These are phyloP conservation scores for Wallacemonas sp. DNA, from an alignment of 208 protist genomes.

Conservation along the genomic window DNA sequence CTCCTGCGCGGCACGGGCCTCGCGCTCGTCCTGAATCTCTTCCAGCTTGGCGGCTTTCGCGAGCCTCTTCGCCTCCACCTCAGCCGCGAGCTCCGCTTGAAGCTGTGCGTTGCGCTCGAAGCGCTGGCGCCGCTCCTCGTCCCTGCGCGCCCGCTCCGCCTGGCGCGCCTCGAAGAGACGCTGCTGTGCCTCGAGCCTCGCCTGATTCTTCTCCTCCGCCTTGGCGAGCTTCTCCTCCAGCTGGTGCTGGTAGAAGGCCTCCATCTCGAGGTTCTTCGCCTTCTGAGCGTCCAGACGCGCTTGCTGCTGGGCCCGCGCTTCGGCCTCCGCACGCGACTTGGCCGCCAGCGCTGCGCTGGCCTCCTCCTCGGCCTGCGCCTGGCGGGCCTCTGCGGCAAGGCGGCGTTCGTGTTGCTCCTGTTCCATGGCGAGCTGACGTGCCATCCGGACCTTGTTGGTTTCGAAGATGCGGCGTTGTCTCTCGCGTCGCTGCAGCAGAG, in stretches of 20 bases:
- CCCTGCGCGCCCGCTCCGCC: slow-evolving; percentile 28
- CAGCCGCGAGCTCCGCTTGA: slow-evolving; percentile 38
- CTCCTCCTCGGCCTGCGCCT: slow-evolving; percentile 51
- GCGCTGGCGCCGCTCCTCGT: slow-evolving; percentile 56
- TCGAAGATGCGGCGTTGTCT: slow-evolving; percentile 54
- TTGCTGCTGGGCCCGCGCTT: slow-evolving; percentile 32
- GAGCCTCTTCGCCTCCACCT: slow-evolving; percentile 32
- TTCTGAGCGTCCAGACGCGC: slow-evolving; percentile 49
- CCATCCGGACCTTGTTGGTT: slow-evolving; percentile 43
- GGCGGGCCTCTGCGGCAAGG: slow-evolving; percentile 34
- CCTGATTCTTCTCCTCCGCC: slow-evolving; percentile 50
- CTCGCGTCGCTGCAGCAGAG: slow-evolving; percentile 48
- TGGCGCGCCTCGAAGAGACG: slow-evolving; percentile 26
- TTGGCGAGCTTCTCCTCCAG: slow-evolving; percentile 46
- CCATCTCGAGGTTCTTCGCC: slow-evolving; percentile 39
- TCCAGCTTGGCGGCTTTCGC: slow-evolving; percentile 58
- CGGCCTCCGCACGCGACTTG: slow-evolving; percentile 38
- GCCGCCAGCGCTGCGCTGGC: slow-evolving; percentile 18
- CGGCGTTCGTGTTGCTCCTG: slow-evolving; percentile 43
- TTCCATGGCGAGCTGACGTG: slow-evolving; percentile 43
- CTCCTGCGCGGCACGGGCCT: slow-evolving; percentile 33
- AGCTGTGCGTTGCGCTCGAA: slow-evolving; percentile 41
- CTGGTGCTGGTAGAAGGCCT: slow-evolving; percentile 36
- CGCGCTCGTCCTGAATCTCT: slow-evolving; percentile 26
- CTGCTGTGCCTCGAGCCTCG: slow-evolving; percentile 48